A percentile compares a stretch with the other conserved stretches of the same genome.
Conservation (phyloP, 768 basidiomycete species). For the Xerocomus potaroensis region DNA sequence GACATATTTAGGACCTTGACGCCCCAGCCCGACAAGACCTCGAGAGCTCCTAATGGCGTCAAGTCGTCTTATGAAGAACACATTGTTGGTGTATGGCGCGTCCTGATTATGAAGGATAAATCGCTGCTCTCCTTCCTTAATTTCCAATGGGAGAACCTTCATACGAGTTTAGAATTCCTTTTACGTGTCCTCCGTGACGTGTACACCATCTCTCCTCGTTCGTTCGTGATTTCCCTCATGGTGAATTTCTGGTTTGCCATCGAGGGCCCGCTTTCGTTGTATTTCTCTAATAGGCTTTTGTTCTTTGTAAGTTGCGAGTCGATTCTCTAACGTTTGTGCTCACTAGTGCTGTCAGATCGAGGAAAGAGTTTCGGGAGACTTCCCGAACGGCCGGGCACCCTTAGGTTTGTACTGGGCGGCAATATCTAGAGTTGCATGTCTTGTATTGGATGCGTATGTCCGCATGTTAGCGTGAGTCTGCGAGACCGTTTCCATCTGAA, state of each 20-base stretch:
- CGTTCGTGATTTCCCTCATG: conserved; percentile 11
- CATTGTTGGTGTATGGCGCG: conserved; percentile 23
- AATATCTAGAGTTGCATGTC: conserved; percentile 12
- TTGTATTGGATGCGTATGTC: conserved; percentile 14
- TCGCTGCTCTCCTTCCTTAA: conserved; percentile 3
- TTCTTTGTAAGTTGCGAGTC: conserved; percentile 13
- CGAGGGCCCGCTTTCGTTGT: conserved; percentile 15
- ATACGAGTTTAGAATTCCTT: conserved; percentile 2
- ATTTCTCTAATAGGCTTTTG: conserved; percentile 21
- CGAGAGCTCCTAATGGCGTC: background rate
- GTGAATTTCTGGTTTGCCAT: conserved; percentile 18
- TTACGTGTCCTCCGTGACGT: conserved; percentile 20
- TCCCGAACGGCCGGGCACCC: background rate
- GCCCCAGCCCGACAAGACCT: background rate
- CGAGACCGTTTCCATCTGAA: background rate
- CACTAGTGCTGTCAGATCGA: conserved; percentile 20
- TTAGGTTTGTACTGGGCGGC: conserved; percentile 11
- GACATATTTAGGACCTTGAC: background rate
- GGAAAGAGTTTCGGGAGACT: conserved; percentile 6
- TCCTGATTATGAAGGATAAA: conserved; percentile 15
- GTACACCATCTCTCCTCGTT: conserved; percentile 17
- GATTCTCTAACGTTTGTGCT: background rate
- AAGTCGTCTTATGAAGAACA: conserved; percentile 8
- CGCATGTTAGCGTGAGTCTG: conserved; percentile 17
- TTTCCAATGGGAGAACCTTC: conserved; percentile 8